These are phyloP conservation scores for Leccinum arenicola DNA, from an alignment of 768 basidiomycete species.

Conservation along the genomic window DNA sequence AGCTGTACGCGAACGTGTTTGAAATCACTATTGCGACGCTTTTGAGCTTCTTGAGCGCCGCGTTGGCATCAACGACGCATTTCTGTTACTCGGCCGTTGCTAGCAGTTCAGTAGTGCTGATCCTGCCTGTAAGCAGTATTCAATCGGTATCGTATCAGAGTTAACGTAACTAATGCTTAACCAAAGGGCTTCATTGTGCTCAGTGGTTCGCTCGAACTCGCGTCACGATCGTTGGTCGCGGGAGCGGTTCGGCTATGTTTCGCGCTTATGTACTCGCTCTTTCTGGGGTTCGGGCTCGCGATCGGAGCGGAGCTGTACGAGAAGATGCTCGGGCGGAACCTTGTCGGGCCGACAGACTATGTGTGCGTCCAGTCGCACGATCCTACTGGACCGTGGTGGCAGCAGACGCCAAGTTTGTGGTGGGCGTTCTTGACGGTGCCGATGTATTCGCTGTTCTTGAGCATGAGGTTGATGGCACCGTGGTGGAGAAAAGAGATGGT, in stretches of 20 bases:
- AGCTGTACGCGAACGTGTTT: slow-evolving; percentile 78
- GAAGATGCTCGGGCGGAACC: slow-evolving; percentile 45
- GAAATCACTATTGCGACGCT: slow-evolving; percentile 81
- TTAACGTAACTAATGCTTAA: not conserved
- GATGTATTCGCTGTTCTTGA: slow-evolving; percentile 62
- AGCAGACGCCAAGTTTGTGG: slow-evolving; percentile 60
- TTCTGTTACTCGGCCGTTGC: slow-evolving; percentile 84
- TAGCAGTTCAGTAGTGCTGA: slow-evolving; percentile 73
- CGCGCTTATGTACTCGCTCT: slow-evolving; percentile 74
- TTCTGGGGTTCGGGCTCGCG: slow-evolving; percentile 77
- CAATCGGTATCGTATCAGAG: not conserved
- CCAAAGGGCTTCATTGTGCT: slow-evolving; percentile 62
- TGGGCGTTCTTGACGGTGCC: slow-evolving; percentile 80
- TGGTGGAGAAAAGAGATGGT: slow-evolving; percentile 57
- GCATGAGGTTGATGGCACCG: slow-evolving; percentile 62
- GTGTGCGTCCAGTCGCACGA: slow-evolving; percentile 56
- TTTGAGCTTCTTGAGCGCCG: slow-evolving; percentile 77
- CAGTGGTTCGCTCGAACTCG: slow-evolving; percentile 71
- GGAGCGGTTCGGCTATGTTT: slow-evolving; percentile 85
- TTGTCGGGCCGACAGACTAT: slow-evolving; percentile 58
- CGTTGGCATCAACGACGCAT: slow-evolving; percentile 59
- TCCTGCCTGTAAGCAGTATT: slow-evolving; percentile 57
- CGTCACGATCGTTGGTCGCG: slow-evolving; percentile 77
- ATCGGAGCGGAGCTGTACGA: slow-evolving; percentile 73
- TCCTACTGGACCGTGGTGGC: slow-evolving; percentile 66